Percentiles rank a stretch among this genome's conserved stretches.
Evolutionary conservation across 2,329 filamentous ascomycete species (phyloP).

Genomic region (Akanthomyces dipterigenus): DNA sequence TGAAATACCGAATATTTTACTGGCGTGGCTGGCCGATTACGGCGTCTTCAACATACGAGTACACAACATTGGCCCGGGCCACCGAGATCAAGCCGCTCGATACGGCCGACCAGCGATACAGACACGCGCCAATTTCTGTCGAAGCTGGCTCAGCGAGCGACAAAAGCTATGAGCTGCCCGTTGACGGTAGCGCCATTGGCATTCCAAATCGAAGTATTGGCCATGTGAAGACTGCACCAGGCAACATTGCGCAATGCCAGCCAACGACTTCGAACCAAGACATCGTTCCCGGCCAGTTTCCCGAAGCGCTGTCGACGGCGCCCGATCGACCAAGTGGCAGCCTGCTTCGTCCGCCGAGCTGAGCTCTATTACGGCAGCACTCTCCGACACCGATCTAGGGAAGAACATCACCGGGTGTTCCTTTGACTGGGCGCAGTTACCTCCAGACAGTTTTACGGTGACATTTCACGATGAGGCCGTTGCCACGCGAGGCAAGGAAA

Average conservation of each 20-base stretch:
- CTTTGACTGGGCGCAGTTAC: constrained; percentile 18
- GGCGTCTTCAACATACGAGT: constrained; percentile 20
- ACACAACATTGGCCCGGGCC: constrained; percentile 20
- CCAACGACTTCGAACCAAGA: constrained; percentile 40
- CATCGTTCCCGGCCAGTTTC: constrained; percentile 60
- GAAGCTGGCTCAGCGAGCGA: constrained; percentile 40
- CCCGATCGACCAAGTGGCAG: constrained; percentile 19
- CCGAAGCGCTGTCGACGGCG: constrained; percentile 33
- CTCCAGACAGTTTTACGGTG: constrained; percentile 18
- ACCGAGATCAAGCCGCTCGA: constrained; percentile 33
- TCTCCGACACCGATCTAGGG: constrained; percentile 12
- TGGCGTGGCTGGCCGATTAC: constrained; percentile 22
- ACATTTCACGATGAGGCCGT: constrained; percentile 16
- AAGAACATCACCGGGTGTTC: constrained; percentile 13
- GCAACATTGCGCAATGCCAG: constrained; percentile 60
- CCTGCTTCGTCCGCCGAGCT: constrained; percentile 14
- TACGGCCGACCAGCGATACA: constrained; percentile 48
- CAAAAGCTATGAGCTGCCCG: constrained; percentile 36
- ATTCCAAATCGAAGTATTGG: constrained; percentile 54
- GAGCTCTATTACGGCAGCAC: constrained; percentile 15
- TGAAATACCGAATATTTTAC: constrained; percentile 29
- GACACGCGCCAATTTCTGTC: constrained; percentile 49
- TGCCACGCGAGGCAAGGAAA: not conserved
- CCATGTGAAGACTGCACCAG: constrained; percentile 43
- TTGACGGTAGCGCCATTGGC: constrained; percentile 40